Conservation (phyloP, 2,329 filamentous ascomycete species). For the Juglanconis juglandina region DNA sequence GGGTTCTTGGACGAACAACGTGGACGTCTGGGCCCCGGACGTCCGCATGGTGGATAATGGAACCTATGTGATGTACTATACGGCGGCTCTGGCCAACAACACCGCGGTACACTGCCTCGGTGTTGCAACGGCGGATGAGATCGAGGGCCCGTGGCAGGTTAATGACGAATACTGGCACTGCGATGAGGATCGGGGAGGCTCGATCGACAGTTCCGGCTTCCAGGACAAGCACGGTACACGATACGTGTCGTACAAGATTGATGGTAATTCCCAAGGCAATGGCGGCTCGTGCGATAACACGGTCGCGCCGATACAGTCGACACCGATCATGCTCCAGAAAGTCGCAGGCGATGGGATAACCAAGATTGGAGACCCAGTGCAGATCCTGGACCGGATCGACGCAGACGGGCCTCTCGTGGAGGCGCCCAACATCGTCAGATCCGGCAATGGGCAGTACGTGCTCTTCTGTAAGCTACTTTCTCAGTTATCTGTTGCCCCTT, state of each 20-base stretch:
- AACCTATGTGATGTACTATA: slow-evolving; percentile 60
- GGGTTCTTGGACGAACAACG: slow-evolving; percentile 50
- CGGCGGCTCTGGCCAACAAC: slow-evolving; percentile 40
- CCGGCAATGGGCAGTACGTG: slow-evolving; percentile 48
- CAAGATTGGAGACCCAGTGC: slow-evolving; percentile 45
- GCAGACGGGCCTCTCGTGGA: slow-evolving; percentile 56
- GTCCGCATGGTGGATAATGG: slow-evolving; percentile 47
- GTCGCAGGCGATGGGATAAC: slow-evolving; percentile 50
- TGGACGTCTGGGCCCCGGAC: slow-evolving; percentile 60
- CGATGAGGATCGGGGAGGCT: slow-evolving; percentile 49
- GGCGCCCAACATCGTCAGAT: slow-evolving; percentile 53
- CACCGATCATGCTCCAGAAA: slow-evolving; percentile 56
- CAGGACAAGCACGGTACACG: slow-evolving; percentile 49
- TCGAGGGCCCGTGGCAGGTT: slow-evolving; percentile 52
- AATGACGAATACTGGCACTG: slow-evolving; percentile 49
- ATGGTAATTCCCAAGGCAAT: slow-evolving; percentile 54
- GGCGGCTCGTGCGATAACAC: slow-evolving; percentile 45
- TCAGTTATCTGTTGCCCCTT: too few species aligned
- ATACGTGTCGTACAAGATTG: slow-evolving; percentile 64
- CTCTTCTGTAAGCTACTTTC: slow-evolving; percentile 43
- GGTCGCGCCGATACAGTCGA: slow-evolving; percentile 38
- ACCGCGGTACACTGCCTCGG: slow-evolving; percentile 55
- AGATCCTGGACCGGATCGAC: slow-evolving; percentile 42
- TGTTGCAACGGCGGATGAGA: slow-evolving; percentile 44
- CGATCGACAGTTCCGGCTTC: slow-evolving; percentile 63